Evolutionary conservation across 306 rosid genomes (phyloP).

Genomic region (Citrullus mucosospermus): DNA sequence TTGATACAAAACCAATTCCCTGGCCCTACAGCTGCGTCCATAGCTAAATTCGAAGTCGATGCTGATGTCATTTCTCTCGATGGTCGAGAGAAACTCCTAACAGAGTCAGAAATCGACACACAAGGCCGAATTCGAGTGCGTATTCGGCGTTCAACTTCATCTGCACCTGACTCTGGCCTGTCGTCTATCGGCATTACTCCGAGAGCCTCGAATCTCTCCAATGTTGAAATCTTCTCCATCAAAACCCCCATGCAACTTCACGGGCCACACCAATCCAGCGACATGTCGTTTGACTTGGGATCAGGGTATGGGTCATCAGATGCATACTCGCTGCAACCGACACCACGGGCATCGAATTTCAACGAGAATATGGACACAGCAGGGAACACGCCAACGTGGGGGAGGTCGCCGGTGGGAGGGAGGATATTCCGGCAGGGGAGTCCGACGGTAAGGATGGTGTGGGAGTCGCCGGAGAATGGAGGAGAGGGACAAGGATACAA

Average conservation of each 20-base stretch:
- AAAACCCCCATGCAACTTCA: conserved; percentile 17
- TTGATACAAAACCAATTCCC: conserved; percentile 24
- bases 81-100: conserved; percentile 19
- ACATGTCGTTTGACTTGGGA: background rate
- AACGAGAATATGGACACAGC: conserved; percentile 21
- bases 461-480: conserved; percentile 24
- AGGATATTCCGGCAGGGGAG: conserved; percentile 14
- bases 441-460: conserved; percentile 18
- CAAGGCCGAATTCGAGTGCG: conserved; percentile 22
- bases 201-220: conserved; percentile 30
- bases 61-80: conserved; percentile 29
- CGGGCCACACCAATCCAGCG: background rate
- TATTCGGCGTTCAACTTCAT: conserved; percentile 22
- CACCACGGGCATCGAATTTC: conserved; percentile 26
- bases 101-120: conserved; percentile 21
- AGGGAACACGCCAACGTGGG: conserved; percentile 23
- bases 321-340: conserved; percentile 33
- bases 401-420: conserved; percentile 24
- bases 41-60: conserved; percentile 23
- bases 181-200: conserved; percentile 26
- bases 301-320: conserved; percentile 25
- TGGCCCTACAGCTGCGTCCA: conserved; percentile 19
- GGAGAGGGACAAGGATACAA: conserved; percentile 16
- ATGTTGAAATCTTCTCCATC: conserved; percentile 32
- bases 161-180: conserved; percentile 5